Base-by-base conservation (phyloP, 2,329 filamentous ascomycete genomes). In the Aspergillus niger region DNA sequence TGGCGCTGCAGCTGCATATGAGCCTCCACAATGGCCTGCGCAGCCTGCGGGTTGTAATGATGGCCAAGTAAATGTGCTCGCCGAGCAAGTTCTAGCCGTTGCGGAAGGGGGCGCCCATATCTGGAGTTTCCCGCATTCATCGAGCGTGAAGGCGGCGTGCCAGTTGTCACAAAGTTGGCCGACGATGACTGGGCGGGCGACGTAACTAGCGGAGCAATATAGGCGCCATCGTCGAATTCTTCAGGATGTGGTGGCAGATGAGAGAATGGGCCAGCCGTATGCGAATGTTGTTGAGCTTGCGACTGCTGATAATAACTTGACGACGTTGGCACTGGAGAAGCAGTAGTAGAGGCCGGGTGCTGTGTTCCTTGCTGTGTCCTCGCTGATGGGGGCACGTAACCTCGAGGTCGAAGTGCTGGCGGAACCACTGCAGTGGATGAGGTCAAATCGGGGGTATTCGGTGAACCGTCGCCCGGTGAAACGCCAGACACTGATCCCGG, bases 1-100 rank as follows among this genome's bases (percentile, higher is more conserved):
- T 52, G 59, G 15, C 30, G 24, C 3, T 52, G 32, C 32, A 26
- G 32, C 36, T 39, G 51, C 32, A 22, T 28, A 64, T 15, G 28
- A 44, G 20, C 60, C 26, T 60, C 51, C 24, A 63, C 55, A 36
- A 61, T 61, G 8, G 61, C 52, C 26, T 59, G 57, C 51, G 62
- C 28, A 48, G 58, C 58, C 30, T 57, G 62, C 5, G 54, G 7
- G 8, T 64, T 63, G 26, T 49, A 57, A 8, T 59, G 43, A 15
- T 41, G 60, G 8, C 54, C 64, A 17, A 65, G 32, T 15, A 63
- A 43, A 11, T 59, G 53, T n/a, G 54, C 28, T 30, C 53, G 50
- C 32, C 58, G 57, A 17, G 49, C 30, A 5, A 61, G n/a, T 24
- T 63, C 39, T 10, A 44, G 38, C 11, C 57, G 59, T 17, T 65